Evolutionary conservation across 495 filamentous ascomycete species (phyloP), one percentile per base, ranked within the genome.

Genomic region (Talaromyces stipitatus): DNA sequence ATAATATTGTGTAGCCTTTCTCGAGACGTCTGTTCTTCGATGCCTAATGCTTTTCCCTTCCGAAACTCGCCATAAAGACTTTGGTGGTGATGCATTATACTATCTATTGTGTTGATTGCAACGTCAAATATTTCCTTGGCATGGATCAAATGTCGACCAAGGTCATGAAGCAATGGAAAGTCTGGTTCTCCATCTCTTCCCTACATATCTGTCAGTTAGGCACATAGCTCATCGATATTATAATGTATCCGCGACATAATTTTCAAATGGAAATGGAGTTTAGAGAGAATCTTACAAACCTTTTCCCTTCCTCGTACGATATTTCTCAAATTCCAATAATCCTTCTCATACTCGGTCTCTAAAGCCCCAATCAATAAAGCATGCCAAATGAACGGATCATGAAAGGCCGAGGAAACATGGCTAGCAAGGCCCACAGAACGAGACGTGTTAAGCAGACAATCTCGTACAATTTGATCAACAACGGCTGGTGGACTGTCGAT

Each of bases 101-200:
- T 64, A 11, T 67, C 45, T 30, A 77, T 53, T 2, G 67, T 73
- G 47, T 70, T 58, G 4, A 62, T 54, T 1, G 72, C 71, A 4
- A 78, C 65, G 16, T 74, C 67, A 10, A 80, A 67, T 1, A 71
- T 74, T 50, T 80, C 77, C 3, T 67, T 69, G 20, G 71, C 66
- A 57, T 82, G 75, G 24, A 75, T 72, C 6, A 68, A 69, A 55
- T 80, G 77, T 11, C 78, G 70, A n/a, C 71, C 68, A 53, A 75
- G 68, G 38, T 81, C 75, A 64, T 81, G 73, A 9, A 78, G 62
- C 6, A 57, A 51, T 33, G 58, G 41, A 52, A 75, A 74, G 52
- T 71, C 64, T 3, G 69, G 68, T 2, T 57, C 62, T 61, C 54
- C 53, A 16, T 53, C 3, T 16, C 36, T 9, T 55, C 28, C 27